phyloP scores from a whole-genome alignment of 345 rosid species.

The Aurinia saxatilis region DNA sequence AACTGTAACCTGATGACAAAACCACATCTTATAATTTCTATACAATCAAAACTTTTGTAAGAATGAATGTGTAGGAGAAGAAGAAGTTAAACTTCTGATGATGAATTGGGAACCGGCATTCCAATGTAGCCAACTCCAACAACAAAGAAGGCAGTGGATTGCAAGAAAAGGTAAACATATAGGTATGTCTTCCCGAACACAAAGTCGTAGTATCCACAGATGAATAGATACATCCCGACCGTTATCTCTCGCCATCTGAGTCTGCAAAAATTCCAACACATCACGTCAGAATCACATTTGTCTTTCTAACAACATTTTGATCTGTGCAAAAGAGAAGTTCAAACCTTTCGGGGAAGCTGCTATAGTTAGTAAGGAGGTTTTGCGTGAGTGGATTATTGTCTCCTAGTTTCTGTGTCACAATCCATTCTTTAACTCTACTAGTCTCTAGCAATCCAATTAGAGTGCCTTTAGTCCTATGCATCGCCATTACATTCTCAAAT shows the following conservation, averaged over 20 bases:
- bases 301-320: not conserved
- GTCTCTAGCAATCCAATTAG: conserved; percentile 78
- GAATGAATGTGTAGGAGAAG: conserved; percentile 10
- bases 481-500: conserved; percentile 88
- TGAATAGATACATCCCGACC: conserved; percentile 67
- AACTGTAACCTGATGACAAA: not conserved
- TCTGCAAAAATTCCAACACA: conserved; percentile 30
- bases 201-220: conserved; percentile 65
- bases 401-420: conserved; percentile 88
- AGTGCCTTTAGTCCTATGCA: conserved; percentile 83
- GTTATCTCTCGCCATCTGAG: conserved; percentile 58
- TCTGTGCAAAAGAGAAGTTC: not conserved
- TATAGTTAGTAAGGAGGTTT: conserved; percentile 36
- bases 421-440: conserved; percentile 90
- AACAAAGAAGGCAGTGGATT: conserved; percentile 64
- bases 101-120: conserved; percentile 39
- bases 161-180: conserved; percentile 60
- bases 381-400: conserved; percentile 43
- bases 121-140: conserved; percentile 78
- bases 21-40: conserved; percentile 16
- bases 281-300: not conserved
- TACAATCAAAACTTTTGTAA: conserved; percentile 14
- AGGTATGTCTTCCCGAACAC: conserved; percentile 58
- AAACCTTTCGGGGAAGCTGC: conserved; percentile 61
- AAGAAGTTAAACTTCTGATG: not conserved